Evolutionary conservation across 2,329 filamentous ascomycete species (phyloP), one percentile per base, ranked within the genome.

Genomic region (Alternaria angustiovoidea): DNA sequence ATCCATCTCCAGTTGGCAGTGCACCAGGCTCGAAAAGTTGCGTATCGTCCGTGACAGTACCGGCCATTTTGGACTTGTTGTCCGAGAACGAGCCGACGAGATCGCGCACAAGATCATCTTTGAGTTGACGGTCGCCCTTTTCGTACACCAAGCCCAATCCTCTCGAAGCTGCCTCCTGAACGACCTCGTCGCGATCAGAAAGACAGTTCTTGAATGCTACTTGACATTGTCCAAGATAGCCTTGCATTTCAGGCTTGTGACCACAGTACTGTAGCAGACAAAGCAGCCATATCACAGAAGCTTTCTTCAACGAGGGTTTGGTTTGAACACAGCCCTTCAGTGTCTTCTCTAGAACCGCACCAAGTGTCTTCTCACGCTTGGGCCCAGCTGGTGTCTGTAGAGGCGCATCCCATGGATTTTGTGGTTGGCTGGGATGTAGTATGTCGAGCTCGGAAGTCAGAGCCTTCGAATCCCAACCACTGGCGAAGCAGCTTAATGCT

Each of bases 121-220:
- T 94, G 20, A 97, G 84, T 1, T 86, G 86, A 28, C 89, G 86
- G 70, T 96, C 92, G 1, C 95, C 95, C 75, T 93, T 93, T 72
- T 97, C 94, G 75, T 98, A 99, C 2, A 98, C 93, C 48, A 98
- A 80, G n/a, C 92, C 89, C 30, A 99, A 84, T 0, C 95, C 95
- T 59, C 94, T 86, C 0, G 94, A 97, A 4, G 95, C 94, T 5
- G 93, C 96, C 79, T 99, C 95, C 78, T 99, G 95, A 0, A 98
- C 93, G 8, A 98, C 86, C 74, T 98, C 94, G 71, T 99, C 95
- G 20, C 94, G 87, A 59, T 96, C 93, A 16, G 90, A 90, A 12
- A 99, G 85, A 30, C 97, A 89, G 26, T 90, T 85, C 83, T 96
- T 94, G 78, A 99, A 99, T 0, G 93, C 91, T 36, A 86, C 86